phyloP scores from a whole-genome alignment of 2,329 filamentous ascomycete genomes.

The Cadophora sp. region DNA sequence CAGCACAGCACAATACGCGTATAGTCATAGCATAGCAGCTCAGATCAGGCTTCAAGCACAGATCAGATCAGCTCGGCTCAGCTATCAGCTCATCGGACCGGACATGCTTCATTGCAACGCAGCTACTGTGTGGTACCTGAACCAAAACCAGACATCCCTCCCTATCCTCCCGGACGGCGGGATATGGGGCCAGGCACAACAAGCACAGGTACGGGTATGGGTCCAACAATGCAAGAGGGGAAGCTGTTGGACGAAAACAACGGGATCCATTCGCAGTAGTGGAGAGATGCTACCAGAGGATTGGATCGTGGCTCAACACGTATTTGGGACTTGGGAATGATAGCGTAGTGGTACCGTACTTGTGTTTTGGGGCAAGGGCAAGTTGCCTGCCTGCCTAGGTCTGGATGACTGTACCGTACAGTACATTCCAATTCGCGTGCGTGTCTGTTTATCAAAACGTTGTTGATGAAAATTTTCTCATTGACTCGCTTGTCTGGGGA shows the following conservation, averaged over 20 bases:
- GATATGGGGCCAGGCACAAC: constrained; percentile 4
- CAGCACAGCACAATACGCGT: too few species aligned
- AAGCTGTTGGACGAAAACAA: background rate
- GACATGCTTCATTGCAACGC: background rate
- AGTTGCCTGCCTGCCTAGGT: background rate
- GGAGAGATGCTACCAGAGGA: constrained; percentile 1
- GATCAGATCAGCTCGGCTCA: background rate
- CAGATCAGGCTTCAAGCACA: background rate
- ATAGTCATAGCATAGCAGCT: background rate
- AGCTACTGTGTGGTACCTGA: background rate
- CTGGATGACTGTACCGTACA: constrained; percentile 1
- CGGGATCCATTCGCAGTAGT: background rate
- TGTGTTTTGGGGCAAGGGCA: background rate
- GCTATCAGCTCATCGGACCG: constrained; percentile 3
- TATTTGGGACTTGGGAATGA: background rate
- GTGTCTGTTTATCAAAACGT: background rate
- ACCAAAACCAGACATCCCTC: background rate
- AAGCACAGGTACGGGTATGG: background rate
- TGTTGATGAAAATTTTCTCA: constrained; percentile 8
- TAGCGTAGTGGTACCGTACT: background rate
- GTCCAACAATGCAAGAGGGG: background rate
- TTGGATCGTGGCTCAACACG: constrained; percentile 19
- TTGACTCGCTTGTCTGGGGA: constrained; percentile 1
- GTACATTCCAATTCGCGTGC: constrained; percentile 1
- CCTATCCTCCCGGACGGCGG: constrained; percentile 3